Evolutionary conservation across 768 basidiomycete genomes (phyloP), one percentile per base, ranked within the genome.

Genomic region (Boletus edulis): DNA sequence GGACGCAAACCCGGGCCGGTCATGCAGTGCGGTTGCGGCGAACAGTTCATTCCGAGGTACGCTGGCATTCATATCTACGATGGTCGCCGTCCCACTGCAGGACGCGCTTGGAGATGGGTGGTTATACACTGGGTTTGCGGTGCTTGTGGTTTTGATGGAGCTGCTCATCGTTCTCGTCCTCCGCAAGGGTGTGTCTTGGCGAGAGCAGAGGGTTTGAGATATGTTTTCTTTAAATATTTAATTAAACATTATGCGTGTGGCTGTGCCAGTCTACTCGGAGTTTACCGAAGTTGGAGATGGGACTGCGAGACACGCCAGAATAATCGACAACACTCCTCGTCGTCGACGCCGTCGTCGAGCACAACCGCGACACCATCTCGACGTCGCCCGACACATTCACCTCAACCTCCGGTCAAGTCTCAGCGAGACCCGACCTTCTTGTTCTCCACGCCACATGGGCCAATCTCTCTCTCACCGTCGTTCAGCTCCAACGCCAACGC

Each of bases 1-100:
- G 15, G 93, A 97, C 62, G 83, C 91, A 5, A 97, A 95, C 66
- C 75, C 78, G 7, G 94, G 93, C 10, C 81, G 89, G 29, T 89
- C 89, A 3, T 83, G 87, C 5, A 82, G 82, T 3, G 91, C 89
- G 1, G 81, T 84, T 8, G 91, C 92, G 0, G 73, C 79, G 29
- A 95, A 95, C 68, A 89, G 87, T 53, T 80, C 80, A 31, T 88
- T 88, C 68, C 81, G 93, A 46, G 91, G 93, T 0, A 42, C 78
- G 4, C 72, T 79, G 15, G 91, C 86, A 3, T 88, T 88, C 66
- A 64, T 88, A 17, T 81, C 83, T 2, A 82, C 82, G 1, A 88
- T 94, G 68, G 74, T 87, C 7, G 87, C 87, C 0, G 82, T 89
- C 0, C 90, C 89, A 0, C 73, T 94, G 15, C 86, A 90, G 79